phyloP scores from a whole-genome alignment of 805 yeast species.

The Starmera caribaea region DNA sequence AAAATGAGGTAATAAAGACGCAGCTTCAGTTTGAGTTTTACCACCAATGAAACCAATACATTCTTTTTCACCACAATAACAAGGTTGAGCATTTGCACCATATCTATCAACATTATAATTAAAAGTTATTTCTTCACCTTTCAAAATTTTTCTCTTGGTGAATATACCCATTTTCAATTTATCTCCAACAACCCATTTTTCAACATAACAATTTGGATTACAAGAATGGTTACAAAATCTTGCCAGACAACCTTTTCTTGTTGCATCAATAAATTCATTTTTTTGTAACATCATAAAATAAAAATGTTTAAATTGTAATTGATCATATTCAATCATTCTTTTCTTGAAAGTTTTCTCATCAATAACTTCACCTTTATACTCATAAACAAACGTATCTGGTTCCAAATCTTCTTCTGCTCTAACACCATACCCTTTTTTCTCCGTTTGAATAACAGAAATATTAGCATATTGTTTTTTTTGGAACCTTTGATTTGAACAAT shows the following conservation, averaged over 20 bases:
- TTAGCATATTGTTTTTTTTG: slow-evolving; percentile 66
- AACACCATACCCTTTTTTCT: slow-evolving; percentile 82
- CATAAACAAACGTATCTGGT: slow-evolving; percentile 71
- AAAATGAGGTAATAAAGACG: slow-evolving; percentile 71
- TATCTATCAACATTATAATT: slow-evolving; percentile 89
- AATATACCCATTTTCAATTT: slow-evolving; percentile 91
- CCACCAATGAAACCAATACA: slow-evolving; percentile 95
- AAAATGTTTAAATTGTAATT: slow-evolving; percentile 63
- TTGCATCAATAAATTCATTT: slow-evolving; percentile 92
- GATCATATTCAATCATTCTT: slow-evolving; percentile 68
- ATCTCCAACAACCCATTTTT: slow-evolving; percentile 94
- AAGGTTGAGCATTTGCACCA: slow-evolving; percentile 90
- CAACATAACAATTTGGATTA: slow-evolving; percentile 88
- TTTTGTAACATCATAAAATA: slow-evolving; percentile 94
- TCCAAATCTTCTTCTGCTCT: slow-evolving; percentile 53
- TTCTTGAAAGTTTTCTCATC: slow-evolving; percentile 67
- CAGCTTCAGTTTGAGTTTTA: slow-evolving; percentile 91
- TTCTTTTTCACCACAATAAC: slow-evolving; percentile 88
- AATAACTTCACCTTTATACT: slow-evolving; percentile 90
- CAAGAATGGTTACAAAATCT: slow-evolving; percentile 94
- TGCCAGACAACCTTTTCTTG: slow-evolving; percentile 78
- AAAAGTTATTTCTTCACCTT: slow-evolving; percentile 82
- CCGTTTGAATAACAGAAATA: slow-evolving; percentile 78
- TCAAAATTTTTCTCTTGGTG: slow-evolving; percentile 59
- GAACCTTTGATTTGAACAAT: slow-evolving; percentile 83